Percentiles rank a stretch among this genome's conserved stretches.
Evolutionary conservation across 495 filamentous ascomycete genomes (phyloP).

Genomic region (Aspergillus leporis): DNA sequence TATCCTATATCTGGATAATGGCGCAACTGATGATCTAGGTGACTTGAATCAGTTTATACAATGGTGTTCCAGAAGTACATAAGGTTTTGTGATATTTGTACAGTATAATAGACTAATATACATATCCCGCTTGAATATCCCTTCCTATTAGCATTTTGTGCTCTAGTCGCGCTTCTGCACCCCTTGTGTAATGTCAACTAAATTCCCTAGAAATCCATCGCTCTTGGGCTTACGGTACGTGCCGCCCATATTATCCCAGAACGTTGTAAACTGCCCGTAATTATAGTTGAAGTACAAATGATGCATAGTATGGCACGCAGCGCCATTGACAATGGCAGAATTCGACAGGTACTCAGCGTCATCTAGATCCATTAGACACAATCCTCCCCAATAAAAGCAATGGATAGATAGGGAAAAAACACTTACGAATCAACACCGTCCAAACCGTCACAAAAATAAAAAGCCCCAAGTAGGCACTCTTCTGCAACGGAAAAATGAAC

Average conservation of each 20-base stretch:
- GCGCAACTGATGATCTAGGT: conserved; percentile 38
- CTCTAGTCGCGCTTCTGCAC: conserved; percentile 73
- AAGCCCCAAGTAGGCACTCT: conserved; percentile 76
- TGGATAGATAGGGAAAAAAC: neutral
- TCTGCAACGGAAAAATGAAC: conserved; percentile 87
- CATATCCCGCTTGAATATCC: neutral
- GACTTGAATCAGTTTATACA: conserved; percentile 42
- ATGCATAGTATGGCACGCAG: conserved; percentile 93
- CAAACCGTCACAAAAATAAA: conserved; percentile 93
- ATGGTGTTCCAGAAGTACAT: conserved; percentile 17
- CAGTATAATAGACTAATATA: neutral
- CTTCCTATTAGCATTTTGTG: neutral
- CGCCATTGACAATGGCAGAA: conserved; percentile 81
- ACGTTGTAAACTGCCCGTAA: conserved; percentile 91
- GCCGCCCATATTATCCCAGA: conserved; percentile 87
- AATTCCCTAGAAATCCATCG: conserved; percentile 69
- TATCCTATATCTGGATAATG: conserved; percentile 34
- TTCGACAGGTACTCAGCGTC: conserved; percentile 90
- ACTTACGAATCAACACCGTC: conserved; percentile 82
- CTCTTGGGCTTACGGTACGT: conserved; percentile 86
- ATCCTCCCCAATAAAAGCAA: neutral
- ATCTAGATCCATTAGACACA: conserved; percentile 36
- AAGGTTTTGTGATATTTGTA: neutral
- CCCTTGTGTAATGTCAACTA: conserved; percentile 67
- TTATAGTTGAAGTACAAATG: conserved; percentile 98